phyloP scores from a whole-genome alignment of 805 yeast species.

The Lipomyces starkeyi region DNA sequence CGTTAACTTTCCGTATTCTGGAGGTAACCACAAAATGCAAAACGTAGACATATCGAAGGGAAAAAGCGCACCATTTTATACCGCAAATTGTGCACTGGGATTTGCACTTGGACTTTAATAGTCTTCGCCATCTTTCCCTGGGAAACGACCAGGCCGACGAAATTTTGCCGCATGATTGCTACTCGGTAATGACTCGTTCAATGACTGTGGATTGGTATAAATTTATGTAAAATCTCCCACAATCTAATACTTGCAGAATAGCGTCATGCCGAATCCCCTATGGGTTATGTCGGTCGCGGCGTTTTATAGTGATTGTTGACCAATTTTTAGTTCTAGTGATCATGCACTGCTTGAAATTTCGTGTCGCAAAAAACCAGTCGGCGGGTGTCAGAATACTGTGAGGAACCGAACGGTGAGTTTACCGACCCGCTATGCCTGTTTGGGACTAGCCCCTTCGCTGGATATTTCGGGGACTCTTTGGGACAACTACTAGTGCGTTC shows the following conservation, averaged over 20 bases:
- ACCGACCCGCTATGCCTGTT: no score
- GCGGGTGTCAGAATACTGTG: no score
- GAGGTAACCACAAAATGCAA: background rate
- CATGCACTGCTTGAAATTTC: no score
- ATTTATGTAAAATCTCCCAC: background rate
- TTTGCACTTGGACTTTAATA: constrained; percentile 87
- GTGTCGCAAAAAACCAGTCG: no score
- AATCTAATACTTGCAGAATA: no score
- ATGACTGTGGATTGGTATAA: background rate
- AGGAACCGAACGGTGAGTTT: no score
- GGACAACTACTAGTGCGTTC: no score
- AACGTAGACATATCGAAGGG: background rate
- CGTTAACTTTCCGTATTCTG: constrained; percentile 6
- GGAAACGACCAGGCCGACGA: constrained; percentile 89
- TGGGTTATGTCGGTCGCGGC: no score
- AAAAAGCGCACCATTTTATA: constrained; percentile 21
- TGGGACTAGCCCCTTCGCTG: no score
- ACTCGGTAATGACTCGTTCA: background rate
- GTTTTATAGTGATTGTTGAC: no score
- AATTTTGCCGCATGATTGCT: constrained; percentile 84
- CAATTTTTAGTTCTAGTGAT: no score
- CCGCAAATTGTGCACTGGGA: constrained; percentile 69
- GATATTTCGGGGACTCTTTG: no score
- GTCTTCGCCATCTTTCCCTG: constrained; percentile 97
- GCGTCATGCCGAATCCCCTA: background rate